Evolutionary conservation across 2,329 filamentous ascomycete genomes (phyloP).

Genomic region (Dactylellina leptospora): DNA sequence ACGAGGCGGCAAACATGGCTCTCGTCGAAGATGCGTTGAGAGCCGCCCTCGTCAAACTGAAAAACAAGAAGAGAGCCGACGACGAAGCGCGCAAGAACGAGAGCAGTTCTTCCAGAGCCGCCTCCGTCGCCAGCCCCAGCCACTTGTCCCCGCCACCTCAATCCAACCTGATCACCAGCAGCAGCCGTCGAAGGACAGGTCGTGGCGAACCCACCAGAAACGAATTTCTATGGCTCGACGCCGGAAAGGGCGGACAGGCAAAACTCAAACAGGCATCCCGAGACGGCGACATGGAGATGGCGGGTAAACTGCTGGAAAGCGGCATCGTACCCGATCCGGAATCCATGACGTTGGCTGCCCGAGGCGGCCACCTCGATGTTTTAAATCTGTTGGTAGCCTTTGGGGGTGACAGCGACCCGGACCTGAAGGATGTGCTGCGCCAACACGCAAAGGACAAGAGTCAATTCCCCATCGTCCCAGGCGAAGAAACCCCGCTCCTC

Average conservation of each 20-base stretch:
- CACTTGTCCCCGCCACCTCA: conserved; percentile 57
- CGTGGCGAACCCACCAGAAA: conserved; percentile 57
- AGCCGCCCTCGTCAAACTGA: conserved; percentile 63
- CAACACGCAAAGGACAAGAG: conserved; percentile 54
- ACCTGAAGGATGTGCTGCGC: conserved; percentile 61
- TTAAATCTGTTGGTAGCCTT: conserved; percentile 79
- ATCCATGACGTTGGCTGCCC: conserved; percentile 87
- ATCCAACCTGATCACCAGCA: conserved; percentile 36
- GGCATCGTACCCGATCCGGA: conserved; percentile 74
- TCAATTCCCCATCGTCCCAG: conserved; percentile 63
- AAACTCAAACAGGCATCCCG: conserved; percentile 60
- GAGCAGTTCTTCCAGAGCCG: conserved; percentile 56
- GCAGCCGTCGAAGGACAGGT: conserved; percentile 54
- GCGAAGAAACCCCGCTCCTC: conserved; percentile 89
- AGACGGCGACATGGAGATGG: conserved; percentile 60
- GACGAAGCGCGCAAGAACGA: conserved; percentile 56
- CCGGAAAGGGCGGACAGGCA: conserved; percentile 56
- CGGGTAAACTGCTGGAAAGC: conserved; percentile 56
- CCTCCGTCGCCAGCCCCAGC: conserved; percentile 57
- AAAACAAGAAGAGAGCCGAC: conserved; percentile 56
- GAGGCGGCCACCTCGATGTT: conserved; percentile 88
- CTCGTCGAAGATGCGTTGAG: conserved; percentile 73
- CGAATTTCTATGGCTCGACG: conserved; percentile 57
- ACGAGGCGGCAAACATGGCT: conserved; percentile 73
- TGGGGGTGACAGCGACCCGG: conserved; percentile 68